A percentile compares a stretch with the other conserved stretches of the same genome.
Conservation (phyloP, 768 basidiomycete species). For the Amanita jacksonii region DNA sequence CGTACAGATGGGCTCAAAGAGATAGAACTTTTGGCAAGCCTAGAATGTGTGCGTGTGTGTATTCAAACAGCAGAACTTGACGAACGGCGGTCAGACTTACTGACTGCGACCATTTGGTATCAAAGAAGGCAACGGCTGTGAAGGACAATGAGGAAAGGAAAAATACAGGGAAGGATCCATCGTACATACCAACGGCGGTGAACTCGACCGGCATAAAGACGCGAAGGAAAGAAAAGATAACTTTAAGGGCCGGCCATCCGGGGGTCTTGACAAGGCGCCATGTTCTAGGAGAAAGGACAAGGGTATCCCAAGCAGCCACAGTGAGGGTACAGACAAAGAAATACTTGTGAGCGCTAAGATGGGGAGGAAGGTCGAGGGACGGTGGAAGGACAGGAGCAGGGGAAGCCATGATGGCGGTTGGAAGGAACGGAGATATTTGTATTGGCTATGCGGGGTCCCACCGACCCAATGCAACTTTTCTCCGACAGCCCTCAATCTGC, state of each 20-base stretch:
- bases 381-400: conserved; percentile 20
- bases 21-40: conserved; percentile 62
- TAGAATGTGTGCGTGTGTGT: conserved; percentile 17
- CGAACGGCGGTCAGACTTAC: conserved; percentile 25
- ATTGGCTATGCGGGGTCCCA: conserved; percentile 1
- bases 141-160: conserved; percentile 8
- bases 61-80: background rate
- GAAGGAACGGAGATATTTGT: conserved; percentile 7
- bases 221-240: conserved; percentile 65
- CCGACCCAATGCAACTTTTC: background rate
- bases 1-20: conserved; percentile 83
- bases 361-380: conserved; percentile 66
- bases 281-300: conserved; percentile 73
- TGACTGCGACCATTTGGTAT: conserved; percentile 51
- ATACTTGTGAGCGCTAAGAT: conserved; percentile 80
- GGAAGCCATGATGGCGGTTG: too few species aligned
- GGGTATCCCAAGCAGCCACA: conserved; percentile 83
- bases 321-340: conserved; percentile 86
- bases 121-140: conserved; percentile 76
- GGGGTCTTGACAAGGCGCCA: conserved; percentile 58
- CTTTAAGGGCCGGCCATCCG: conserved; percentile 72
- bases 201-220: conserved; percentile 77
- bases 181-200: conserved; percentile 50
- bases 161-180: background rate
- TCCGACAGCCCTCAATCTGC: too few species aligned